phyloP scores from a whole-genome alignment of 495 filamentous ascomycete species.

The Aspergillus avenaceus region DNA sequence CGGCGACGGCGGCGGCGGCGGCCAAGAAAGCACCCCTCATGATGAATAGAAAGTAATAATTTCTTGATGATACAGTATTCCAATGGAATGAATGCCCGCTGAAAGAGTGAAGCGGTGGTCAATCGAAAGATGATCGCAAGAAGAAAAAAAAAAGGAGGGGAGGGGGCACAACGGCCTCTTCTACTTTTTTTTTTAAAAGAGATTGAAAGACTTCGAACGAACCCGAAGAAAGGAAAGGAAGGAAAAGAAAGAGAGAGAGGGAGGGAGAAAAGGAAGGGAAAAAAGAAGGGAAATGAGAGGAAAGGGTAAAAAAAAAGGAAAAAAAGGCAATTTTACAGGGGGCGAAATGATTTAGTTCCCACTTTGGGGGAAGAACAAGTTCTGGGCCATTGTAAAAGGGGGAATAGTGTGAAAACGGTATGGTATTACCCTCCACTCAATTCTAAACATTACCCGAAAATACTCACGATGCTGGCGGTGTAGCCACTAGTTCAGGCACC shows the following conservation, averaged over 20 bases:
- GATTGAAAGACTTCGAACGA: constrained; percentile 22
- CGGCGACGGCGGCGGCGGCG: constrained; percentile 62
- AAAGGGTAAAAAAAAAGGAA: constrained; percentile 9
- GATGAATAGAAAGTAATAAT: constrained; percentile 28
- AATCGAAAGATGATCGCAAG: constrained; percentile 38
- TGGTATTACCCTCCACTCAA: too few species aligned
- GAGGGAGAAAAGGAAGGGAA: too few species aligned
- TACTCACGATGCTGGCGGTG: not conserved
- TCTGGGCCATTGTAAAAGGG: constrained; percentile 4
- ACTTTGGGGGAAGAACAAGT: not conserved
- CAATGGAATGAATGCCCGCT: constrained; percentile 79
- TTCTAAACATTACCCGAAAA: not conserved
- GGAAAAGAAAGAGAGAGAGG: constrained; percentile 36
- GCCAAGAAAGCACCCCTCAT: constrained; percentile 70
- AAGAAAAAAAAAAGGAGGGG: constrained; percentile 33
- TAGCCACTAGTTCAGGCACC: constrained; percentile 11
- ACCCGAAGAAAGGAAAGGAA: constrained; percentile 25
- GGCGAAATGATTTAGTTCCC: too few species aligned
- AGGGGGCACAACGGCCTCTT: constrained; percentile 53
- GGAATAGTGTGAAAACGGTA: too few species aligned
- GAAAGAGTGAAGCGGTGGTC: constrained; percentile 94
- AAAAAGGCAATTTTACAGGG: constrained; percentile 3
- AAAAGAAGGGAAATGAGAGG: constrained; percentile 22
- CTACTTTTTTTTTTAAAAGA: constrained; percentile 44
- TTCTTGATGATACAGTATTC: constrained; percentile 9